Conservation (phyloP, 805 yeast genomes). For the Starmerella tilneyi region DNA sequence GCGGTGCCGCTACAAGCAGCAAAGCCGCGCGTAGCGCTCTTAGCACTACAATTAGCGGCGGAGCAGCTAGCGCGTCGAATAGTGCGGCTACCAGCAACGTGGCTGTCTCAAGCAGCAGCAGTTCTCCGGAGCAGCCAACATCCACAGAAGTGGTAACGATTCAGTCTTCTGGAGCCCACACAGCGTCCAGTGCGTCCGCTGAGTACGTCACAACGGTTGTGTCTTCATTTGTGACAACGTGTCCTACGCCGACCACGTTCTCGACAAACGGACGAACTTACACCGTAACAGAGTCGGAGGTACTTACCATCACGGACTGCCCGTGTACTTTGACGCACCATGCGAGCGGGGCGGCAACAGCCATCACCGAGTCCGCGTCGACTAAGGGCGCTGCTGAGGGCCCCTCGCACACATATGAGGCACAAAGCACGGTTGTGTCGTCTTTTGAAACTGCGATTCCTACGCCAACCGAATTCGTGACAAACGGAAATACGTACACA, state of each 20-base stretch:
- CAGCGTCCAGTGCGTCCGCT: not conserved
- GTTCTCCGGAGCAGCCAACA: too few relatives aligned
- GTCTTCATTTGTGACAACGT: constrained; percentile 2
- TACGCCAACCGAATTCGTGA: constrained; percentile 8
- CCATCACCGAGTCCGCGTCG: too few relatives aligned
- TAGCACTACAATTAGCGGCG: too few relatives aligned
- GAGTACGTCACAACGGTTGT: not conserved
- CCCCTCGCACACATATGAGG: too few relatives aligned
- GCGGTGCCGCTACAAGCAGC: too few relatives aligned
- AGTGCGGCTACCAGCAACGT: too few relatives aligned
- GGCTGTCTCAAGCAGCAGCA: too few relatives aligned
- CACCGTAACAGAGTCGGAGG: constrained; percentile 14
- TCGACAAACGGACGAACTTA: constrained; percentile 7
- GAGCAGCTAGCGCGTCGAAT: too few relatives aligned
- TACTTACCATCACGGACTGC: constrained; percentile 20
- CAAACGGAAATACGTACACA: constrained; percentile 5
- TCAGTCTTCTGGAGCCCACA: constrained; percentile 1
- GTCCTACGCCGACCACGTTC: constrained; percentile 16
- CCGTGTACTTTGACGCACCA: constrained; percentile 19
- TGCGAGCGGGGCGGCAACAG: too few relatives aligned
- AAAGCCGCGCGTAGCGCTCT: too few relatives aligned
- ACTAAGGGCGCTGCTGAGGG: not conserved
- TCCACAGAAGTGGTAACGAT: not conserved
- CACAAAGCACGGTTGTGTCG: too few relatives aligned
- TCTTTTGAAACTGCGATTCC: not conserved